Base-by-base conservation (phyloP, 1,284 basidiomycete species). In the Chalciporus piperatoides region DNA sequence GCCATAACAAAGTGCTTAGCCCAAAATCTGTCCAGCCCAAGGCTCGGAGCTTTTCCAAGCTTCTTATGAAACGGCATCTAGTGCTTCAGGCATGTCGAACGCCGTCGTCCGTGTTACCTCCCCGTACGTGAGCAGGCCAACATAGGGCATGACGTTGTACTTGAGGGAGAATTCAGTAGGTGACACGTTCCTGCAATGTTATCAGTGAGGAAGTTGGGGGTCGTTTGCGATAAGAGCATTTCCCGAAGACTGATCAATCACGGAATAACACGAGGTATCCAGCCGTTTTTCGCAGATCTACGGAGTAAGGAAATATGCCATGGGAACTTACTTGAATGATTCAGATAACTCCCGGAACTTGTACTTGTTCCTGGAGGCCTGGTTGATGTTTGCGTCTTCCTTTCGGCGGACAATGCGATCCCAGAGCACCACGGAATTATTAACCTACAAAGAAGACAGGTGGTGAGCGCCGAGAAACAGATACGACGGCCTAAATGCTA, bases 81-180 rank as follows among this genome's bases (percentile, higher is more conserved):
- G 65, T 15, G 70, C 68, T 43, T 68, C 67, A 44, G 79, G 78
- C 67, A 82, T 80, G 6, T 69, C 69, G 24, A 87, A 69, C 27
- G 77, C 70, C 43, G 78, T 71, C 30, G 84, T 86, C 56, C 77
- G 78, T 36, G 79, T 84, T 8, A 81, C 87, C 61, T 87, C 83
- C 17, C 90, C 90, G 49, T 84, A 88, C 4, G 79, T 84, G 40
- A 96, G 74, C 33, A 81, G 57, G 6, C 92, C 92, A 12, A 95
- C 88, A 61, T 88, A 84, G 11, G 92, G 92, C 91, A 95, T 95
- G 23, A 92, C 67, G 61, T 95, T 94, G 72, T 93, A 96, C 63
- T 88, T 88, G 41, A 96, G 76, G 0, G 79, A 74, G 64, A 92
- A 95, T 51, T 81, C 71, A 5, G 84, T 84, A 12, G 86, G 74